Evolutionary conservation across 805 yeast genomes (phyloP), one percentile per base, ranked within the genome.

Genomic region (Saturnispora dispora): DNA sequence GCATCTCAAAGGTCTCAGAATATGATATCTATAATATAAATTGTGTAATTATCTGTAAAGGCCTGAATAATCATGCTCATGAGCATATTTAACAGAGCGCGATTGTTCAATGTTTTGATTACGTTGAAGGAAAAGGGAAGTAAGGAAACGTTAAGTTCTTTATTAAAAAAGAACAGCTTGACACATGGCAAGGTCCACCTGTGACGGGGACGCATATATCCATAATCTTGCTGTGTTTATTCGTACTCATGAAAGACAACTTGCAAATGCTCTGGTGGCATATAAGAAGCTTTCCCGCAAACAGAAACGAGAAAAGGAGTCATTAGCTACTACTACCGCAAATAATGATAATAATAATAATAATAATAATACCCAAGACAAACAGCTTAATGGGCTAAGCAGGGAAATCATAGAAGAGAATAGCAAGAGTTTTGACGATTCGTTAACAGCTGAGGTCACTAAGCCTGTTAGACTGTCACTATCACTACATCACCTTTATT

Each of bases 401-500:
- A 37, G 17, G 3, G 41, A 37, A 17, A 18, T 8, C n/a, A 35
- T 15, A 35, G 52, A 51, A 32, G 45, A 52, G 30, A n/a, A 55
- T 15, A 45, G 42, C 1, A 39, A 54, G 4, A 28, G 50, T 11
- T 54, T 52, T 25, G 55, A 60, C 25, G 57, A 46, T 8, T 49
- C 45, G 6, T 35, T 50, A 33, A 47, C 52, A 5, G 49, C 47
- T 5, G 53, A 52, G 17, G 45, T 55, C 22, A 51, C 58, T 2
- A 81, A 79, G 57, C 83, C 85, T 0, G 75, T 78, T 13, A 65
- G 85, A 52, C 67, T 82, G 22, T 74, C 78, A 13, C 67, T 82
- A 48, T 79, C 85, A 17, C 67, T 81, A 27, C 88, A 82, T 61
- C 87, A 82, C 61, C 67, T 82, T 28, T 82, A 78, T 60, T 82